phyloP scores from a whole-genome alignment of 1,139 yeast genomes.

The Arxiozyma heterogenica region DNA sequence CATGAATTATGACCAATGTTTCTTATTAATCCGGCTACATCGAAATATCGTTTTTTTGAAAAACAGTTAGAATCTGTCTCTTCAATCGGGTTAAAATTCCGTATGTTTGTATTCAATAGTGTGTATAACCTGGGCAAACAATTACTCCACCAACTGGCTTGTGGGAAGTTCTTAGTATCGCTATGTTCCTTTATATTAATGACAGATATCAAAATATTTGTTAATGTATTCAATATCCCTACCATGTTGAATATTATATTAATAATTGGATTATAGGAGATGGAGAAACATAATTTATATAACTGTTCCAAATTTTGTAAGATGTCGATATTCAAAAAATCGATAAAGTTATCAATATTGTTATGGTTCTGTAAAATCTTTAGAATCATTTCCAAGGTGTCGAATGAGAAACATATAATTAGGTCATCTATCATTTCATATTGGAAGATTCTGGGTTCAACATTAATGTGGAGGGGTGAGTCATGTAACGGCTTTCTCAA shows the following conservation, averaged over 20 bases:
- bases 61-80: conserved; percentile 9
- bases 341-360: conserved; percentile 7
- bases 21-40: conserved; percentile 21
- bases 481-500: conserved; percentile 21
- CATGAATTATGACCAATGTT: conserved; percentile 23
- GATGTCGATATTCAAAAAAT: conserved; percentile 17
- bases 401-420: conserved; percentile 43
- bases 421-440: conserved; percentile 41
- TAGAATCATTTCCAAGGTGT: conserved; percentile 41
- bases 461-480: conserved; percentile 12
- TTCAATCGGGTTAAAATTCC: conserved; percentile 11
- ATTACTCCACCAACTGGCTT: conserved; percentile 25
- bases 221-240: conserved; percentile 19
- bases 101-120: conserved; percentile 16
- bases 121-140: conserved; percentile 18
- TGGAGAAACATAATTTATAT: conserved; percentile 23
- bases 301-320: conserved; percentile 18
- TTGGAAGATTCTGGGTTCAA: conserved; percentile 27
- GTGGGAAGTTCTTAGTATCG: conserved; percentile 6
- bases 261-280: conserved; percentile 26
- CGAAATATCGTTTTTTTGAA: conserved; percentile 14
- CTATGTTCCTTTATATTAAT: not conserved
- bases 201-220: conserved; percentile 11
- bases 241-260: conserved; percentile 23
- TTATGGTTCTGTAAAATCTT: conserved; percentile 20